These are phyloP conservation scores for Tagetes erecta DNA, from an alignment of 129 eudicot genomes.

Conservation along the genomic window DNA sequence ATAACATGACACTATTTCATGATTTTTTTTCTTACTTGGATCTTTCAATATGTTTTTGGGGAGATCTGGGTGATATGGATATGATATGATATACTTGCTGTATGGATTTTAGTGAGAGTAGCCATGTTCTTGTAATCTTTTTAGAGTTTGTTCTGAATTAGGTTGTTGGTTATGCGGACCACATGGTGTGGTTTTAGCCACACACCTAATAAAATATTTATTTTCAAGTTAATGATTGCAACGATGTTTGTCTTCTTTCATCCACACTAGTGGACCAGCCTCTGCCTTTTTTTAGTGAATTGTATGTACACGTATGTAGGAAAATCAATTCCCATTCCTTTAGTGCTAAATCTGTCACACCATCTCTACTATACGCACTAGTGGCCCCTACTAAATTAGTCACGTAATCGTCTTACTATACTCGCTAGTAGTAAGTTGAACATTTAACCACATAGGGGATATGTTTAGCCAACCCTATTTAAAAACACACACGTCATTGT, in stretches of 20 bases:
- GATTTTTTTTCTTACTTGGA: not conserved
- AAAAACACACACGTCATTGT: not conserved
- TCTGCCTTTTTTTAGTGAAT: not conserved
- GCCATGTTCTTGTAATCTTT: constrained; percentile 2
- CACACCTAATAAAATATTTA: not conserved
- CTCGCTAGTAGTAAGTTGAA: too few relatives aligned
- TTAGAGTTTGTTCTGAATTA: not conserved
- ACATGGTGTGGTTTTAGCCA: constrained; percentile 25
- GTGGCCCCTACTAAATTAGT: too few relatives aligned
- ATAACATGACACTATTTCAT: not conserved
- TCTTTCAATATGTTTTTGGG: not conserved
- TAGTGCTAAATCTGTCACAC: too few relatives aligned
- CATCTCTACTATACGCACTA: too few relatives aligned
- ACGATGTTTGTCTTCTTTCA: constrained; percentile 20
- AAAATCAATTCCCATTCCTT: not conserved
- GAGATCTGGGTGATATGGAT: not conserved
- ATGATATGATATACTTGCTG: constrained; percentile 1
- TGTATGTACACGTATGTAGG: constrained; percentile 21
- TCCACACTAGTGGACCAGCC: constrained; percentile 14
- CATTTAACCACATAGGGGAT: too few relatives aligned
- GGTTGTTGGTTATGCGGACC: constrained; percentile 3
- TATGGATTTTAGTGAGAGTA: constrained; percentile 10
- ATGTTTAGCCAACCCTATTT: too few relatives aligned
- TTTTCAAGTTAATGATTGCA: constrained; percentile 8
- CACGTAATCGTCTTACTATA: too few relatives aligned